Conservation (phyloP, 768 basidiomycete genomes). For the Sarcodon sp. region DNA sequence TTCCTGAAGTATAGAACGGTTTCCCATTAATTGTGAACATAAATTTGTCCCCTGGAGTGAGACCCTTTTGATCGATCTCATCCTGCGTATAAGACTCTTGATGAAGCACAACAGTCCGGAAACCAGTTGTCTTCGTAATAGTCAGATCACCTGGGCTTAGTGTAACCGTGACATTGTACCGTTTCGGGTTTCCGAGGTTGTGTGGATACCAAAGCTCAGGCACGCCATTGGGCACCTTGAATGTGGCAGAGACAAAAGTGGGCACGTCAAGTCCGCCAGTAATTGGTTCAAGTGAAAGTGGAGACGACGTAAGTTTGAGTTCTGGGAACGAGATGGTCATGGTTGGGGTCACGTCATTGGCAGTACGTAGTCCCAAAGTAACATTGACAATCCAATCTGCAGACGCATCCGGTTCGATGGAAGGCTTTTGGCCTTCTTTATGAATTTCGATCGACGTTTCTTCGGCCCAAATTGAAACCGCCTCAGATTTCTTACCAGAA, state of each 20-base stretch:
- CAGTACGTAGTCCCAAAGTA: conserved; percentile 34
- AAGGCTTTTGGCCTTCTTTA: conserved; percentile 34
- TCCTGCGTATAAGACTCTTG: conserved; percentile 32
- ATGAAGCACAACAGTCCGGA: conserved; percentile 43
- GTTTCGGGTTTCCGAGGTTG: conserved; percentile 39
- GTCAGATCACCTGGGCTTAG: conserved; percentile 16
- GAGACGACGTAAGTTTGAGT: conserved; percentile 25
- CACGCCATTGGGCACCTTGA: conserved; percentile 30
- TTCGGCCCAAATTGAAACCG: conserved; percentile 26
- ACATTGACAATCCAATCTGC: conserved; percentile 47
- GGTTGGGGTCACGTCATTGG: conserved; percentile 20
- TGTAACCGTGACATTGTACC: conserved; percentile 37
- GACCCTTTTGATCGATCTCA: conserved; percentile 18
- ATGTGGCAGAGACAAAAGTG: conserved; percentile 28
- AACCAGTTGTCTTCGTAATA: conserved; percentile 34
- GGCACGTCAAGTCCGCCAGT: conserved; percentile 15
- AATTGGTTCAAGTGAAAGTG: conserved; percentile 15
- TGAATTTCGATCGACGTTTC: conserved; percentile 43
- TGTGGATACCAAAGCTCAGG: conserved; percentile 43
- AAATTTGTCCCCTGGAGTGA: conserved; percentile 45
- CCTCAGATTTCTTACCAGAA: neutral
- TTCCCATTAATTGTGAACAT: conserved; percentile 48
- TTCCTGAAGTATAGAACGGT: conserved; percentile 40
- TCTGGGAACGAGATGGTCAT: conserved; percentile 34
- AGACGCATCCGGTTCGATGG: conserved; percentile 24